Conservation (phyloP, 202 grass and related monocot species). For the Brachypodium distachyon region DNA sequence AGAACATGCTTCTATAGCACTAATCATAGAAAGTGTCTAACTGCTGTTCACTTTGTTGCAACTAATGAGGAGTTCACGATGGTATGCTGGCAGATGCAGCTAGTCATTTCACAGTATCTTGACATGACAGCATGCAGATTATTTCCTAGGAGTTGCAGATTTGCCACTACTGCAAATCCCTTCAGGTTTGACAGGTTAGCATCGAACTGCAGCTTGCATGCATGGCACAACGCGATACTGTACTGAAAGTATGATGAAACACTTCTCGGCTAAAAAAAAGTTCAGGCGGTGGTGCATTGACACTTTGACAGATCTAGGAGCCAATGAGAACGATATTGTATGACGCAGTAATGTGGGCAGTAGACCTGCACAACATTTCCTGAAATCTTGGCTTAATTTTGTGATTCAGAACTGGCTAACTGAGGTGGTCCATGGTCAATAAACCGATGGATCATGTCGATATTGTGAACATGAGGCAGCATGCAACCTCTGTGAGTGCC, state of each 20-base stretch:
- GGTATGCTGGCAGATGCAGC: not conserved
- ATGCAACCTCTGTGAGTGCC: not conserved
- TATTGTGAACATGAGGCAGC: not conserved
- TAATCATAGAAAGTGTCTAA: slow-evolving; percentile 5
- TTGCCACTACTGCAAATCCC: not conserved
- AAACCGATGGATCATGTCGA: not conserved
- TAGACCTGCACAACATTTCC: no score
- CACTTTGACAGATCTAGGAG: not conserved
- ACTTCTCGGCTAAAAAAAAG: not conserved
- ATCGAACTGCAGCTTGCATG: not conserved
- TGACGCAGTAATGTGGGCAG: no score
- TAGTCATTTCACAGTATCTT: not conserved
- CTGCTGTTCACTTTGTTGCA: slow-evolving; percentile 23
- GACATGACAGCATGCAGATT: not conserved
- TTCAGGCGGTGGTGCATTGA: not conserved
- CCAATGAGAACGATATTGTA: not conserved
- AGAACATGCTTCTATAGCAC: slow-evolving; percentile 12
- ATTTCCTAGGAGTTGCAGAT: not conserved
- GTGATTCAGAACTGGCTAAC: not conserved
- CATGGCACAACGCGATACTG: not conserved
- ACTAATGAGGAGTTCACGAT: not conserved
- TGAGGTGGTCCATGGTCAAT: not conserved
- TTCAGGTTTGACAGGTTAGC: not conserved
- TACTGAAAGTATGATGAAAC: not conserved
- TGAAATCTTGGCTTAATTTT: no score